Evolutionary conservation across 441 rosid species (phyloP), one percentile per base, ranked within the genome.

Genomic region (Flueggea neowawraea): DNA sequence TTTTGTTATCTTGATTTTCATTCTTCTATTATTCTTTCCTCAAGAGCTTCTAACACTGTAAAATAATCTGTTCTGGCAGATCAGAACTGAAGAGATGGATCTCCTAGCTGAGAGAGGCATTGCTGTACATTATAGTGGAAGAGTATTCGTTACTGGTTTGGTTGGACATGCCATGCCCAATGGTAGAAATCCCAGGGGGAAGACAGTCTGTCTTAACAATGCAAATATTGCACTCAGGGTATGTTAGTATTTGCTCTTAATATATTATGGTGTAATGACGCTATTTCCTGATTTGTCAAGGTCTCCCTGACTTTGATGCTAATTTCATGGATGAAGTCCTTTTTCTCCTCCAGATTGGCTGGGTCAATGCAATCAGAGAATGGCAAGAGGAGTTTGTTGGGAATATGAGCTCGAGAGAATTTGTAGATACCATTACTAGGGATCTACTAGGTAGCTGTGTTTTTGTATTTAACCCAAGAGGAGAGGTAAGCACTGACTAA

Each of bases 361-460:
- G 99, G 99, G 91, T 95, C 54, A 95, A 91, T 69, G 99, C 97
- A 59, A 95, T 95, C 60, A 88, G 99, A 66, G 97, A 95, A 78
- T 95, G 99, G 99, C 99, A 95, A 86, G 97, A 91, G 69, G 97
- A 95, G 79, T 95, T 95, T 64, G 99, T 95, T 62, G 99, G 99
- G 76, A 95, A 91, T 79, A 95, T 95, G 99, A 91, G 85, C 83
- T 95, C 99, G 58, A 89, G 99, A 73, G 99, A 95, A 79, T 95
- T 95, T 82, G 99, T 95, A 31, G 99, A 95, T 68, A 95, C 93
- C 54, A 59, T 95, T 57, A 95, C 97, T 12, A 78, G 88, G 73
- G 99, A 95, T 80, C 90, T 95, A 53, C 62, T 95, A 65, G 96
- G 99, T 66, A 95, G 99, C 64, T 84, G 97, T 44, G 84, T 95